Evolutionary conservation across 2,329 filamentous ascomycete species (phyloP), one percentile per base, ranked within the genome.

Genomic region (Ophiocordyceps camponoti-rufipedis): DNA sequence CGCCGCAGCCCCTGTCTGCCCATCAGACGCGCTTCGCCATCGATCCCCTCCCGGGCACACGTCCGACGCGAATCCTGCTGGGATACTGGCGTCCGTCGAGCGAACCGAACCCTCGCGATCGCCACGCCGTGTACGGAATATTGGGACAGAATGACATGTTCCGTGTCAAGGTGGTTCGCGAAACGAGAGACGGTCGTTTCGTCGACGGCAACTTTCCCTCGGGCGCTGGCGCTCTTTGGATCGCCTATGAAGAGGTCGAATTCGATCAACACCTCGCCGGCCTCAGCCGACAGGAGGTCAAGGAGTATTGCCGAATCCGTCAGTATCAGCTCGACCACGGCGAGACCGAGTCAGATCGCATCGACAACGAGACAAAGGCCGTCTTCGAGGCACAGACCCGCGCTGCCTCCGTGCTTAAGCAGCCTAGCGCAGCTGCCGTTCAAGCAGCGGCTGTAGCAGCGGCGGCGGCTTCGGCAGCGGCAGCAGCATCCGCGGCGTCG

Each of bases 141-240:
- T 58, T 80, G 0, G 74, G 74, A 1, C 68, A 69, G 16, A 78
- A 78, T 46, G 75, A 79, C 50, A 78, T 77, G 69, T 80, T 81
- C 54, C 64, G 77, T 0, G 74, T 79, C 45, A 80, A 80, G 55
- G 64, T 80, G 0, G 68, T 75, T 1, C 65, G 72, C 6, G 68
- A 77, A 52, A 80, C 75, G 0, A 69, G 75, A 3, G 75, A 79
- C 52, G 76, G 76, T 3, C 69, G 72, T 0, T 68, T 66, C 29
- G 61, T 76, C 1, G 64, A 72, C 31, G 75, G 73, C 33, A 79
- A 80, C 55, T 80, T 78, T 46, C 77, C 77, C 0, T 57, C 58
- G 2, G 75, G 75, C 1, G 71, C 75, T 1, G 76, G 76, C 12
- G 74, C 71, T 1, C 56, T 80, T 1, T 80, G 76, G 76, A 74